Evolutionary conservation across 176 grass and related monocot species (phyloP).

Genomic region (Oryza punctata): DNA sequence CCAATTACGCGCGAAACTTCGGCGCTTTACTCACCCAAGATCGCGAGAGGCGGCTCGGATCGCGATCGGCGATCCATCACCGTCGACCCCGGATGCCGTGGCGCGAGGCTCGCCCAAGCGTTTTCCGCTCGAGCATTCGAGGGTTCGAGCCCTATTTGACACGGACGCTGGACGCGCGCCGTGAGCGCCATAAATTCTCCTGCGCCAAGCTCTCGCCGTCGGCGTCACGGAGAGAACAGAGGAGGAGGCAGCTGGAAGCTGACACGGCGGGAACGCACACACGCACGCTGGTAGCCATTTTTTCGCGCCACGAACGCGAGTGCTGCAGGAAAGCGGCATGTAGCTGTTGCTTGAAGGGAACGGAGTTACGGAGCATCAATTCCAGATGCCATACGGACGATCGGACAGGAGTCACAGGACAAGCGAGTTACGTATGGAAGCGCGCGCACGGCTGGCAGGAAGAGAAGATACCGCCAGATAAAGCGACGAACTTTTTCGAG

Average conservation of each 20-base stretch:
- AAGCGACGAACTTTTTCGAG: too few species aligned
- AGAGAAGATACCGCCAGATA: background rate
- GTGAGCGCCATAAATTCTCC: background rate
- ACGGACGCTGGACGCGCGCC: background rate
- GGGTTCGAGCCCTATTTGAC: background rate
- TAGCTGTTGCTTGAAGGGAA: constrained; percentile 35
- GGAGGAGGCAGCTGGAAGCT: background rate
- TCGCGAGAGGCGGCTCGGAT: background rate
- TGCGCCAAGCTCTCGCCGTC: background rate
- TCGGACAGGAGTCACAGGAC: constrained; percentile 5
- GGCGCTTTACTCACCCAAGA: background rate
- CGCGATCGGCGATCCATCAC: background rate
- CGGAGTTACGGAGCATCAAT: background rate
- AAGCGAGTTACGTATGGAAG: background rate
- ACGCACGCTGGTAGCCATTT: background rate
- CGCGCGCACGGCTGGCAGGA: background rate
- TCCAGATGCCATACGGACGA: constrained; percentile 14
- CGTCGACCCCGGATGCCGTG: constrained; percentile 2
- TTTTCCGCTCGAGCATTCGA: background rate
- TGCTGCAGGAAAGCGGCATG: background rate
- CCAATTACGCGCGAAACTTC: background rate
- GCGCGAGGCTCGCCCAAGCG: constrained; percentile 22
- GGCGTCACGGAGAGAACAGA: background rate
- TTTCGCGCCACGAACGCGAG: constrained; percentile 17
- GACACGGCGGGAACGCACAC: background rate